Evolutionary conservation across 192 early-diverging fungal species (phyloP), one percentile per base, ranked within the genome.

Genomic region (Diversispora epigaea): DNA sequence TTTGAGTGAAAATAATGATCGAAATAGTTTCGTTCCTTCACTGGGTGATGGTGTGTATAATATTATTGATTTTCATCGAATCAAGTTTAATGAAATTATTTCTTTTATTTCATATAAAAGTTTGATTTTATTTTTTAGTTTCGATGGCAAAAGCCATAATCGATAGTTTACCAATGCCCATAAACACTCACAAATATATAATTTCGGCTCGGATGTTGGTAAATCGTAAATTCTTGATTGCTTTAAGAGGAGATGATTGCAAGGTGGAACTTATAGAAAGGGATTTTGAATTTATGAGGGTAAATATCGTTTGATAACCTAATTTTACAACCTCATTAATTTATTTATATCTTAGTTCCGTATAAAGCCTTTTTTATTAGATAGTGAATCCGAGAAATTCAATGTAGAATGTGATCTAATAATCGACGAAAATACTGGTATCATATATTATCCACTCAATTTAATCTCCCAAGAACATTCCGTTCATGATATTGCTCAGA

Each of bases 211-310:
- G 73, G 50, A 21, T 75, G 9, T 75, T 75, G 8, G 58, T 12
- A 41, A 75, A 75, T 64, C 60, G 61, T 64, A 12, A 17, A 9
- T 32, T 75, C 4, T 15, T 75, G 14, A 43, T 62, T 12, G 63
- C 73, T 5, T 55, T 75, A 52, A 62, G 40, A 43, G 52, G 73
- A 4, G 25, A 54, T 22, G 12, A 75, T 43, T 75, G 61, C 40
- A 75, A 75, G 9, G 41, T 75, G 4, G 73, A 75, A 39, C 11
- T 75, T 40, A 39, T 75, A 21, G 73, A 75, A 55, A 22, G 73
- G 17, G 73, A 75, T 64, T 75, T 75, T 40, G 73, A 75, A 64
- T 75, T 64, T 17, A 8, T 75, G 39, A 75, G 58, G 44, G 57
- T 74, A 52, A 50, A 21, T 46, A 9, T 54, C 19, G 8, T 22